Evolutionary conservation across 1,284 basidiomycete species (phyloP).

Genomic region (Malassezia psittaci): DNA sequence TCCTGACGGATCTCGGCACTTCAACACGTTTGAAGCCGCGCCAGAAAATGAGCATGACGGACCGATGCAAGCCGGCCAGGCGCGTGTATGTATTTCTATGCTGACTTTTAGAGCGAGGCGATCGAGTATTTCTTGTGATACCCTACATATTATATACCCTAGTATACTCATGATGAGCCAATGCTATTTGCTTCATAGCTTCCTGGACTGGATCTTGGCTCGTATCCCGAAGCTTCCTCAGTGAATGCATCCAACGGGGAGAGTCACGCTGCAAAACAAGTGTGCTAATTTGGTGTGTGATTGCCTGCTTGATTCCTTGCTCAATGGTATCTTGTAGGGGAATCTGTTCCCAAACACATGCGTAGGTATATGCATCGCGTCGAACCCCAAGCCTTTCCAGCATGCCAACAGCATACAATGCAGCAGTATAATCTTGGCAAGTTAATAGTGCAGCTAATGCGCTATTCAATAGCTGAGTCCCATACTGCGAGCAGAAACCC

Average conservation of each 20-base stretch:
- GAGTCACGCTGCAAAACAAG: too few relatives aligned
- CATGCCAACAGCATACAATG: conserved; percentile 1
- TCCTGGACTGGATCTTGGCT: neutral
- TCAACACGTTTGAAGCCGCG: conserved; percentile 96
- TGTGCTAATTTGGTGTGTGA: neutral
- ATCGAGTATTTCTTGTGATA: conserved; percentile 36
- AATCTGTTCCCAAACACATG: conserved; percentile 4
- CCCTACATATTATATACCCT: conserved; percentile 2
- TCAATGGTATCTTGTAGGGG: neutral
- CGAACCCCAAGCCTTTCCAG: neutral
- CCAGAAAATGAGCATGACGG: conserved; percentile 75
- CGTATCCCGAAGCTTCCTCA: too few relatives aligned
- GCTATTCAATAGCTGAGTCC: conserved; percentile 4
- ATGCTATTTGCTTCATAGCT: neutral
- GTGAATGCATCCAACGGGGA: too few relatives aligned
- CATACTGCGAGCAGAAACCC: neutral
- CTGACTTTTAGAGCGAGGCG: conserved; percentile 21
- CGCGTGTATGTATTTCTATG: neutral
- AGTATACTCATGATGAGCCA: neutral
- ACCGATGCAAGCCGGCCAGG: conserved; percentile 32
- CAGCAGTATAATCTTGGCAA: conserved; percentile 2
- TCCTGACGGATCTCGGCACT: conserved; percentile 76
- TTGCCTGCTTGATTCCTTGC: neutral
- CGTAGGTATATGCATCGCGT: conserved; percentile 5
- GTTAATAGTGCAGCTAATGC: conserved; percentile 5